phyloP scores from a whole-genome alignment of 345 rosid species.

The Geranium brycei region DNA sequence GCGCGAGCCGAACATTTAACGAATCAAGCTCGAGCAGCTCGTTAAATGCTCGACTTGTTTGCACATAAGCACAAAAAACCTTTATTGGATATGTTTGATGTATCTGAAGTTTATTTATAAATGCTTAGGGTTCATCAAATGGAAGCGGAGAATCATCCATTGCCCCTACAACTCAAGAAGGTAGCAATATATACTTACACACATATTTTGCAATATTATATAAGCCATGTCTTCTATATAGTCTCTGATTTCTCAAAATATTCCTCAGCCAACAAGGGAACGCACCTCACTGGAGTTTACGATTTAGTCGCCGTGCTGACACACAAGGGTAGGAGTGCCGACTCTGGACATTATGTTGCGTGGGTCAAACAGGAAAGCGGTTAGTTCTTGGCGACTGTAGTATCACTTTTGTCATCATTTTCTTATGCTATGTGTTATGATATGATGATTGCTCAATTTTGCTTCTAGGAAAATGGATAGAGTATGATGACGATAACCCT shows the following conservation, averaged over 20 bases:
- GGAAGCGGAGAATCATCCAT: conserved; percentile 50
- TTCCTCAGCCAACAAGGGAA: conserved; percentile 37
- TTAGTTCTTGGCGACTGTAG: conserved; percentile 16
- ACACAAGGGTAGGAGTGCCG: conserved; percentile 96
- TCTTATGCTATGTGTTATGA: background rate
- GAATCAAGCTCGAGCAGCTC: no score
- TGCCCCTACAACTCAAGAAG: conserved; percentile 28
- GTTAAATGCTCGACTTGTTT: background rate
- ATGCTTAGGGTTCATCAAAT: conserved; percentile 51
- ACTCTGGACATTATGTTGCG: conserved; percentile 90
- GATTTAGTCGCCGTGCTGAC: conserved; percentile 86
- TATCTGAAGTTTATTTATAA: background rate
- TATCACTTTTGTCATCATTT: background rate
- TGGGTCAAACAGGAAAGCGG: conserved; percentile 99
- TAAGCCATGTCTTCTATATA: background rate
- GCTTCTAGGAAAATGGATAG: conserved; percentile 76
- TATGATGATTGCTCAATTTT: conserved; percentile 1
- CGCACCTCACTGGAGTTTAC: conserved; percentile 68
- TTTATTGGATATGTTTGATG: background rate
- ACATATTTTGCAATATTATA: background rate
- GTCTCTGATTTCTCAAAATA: background rate
- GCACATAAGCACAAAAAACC: background rate
- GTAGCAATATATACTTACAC: conserved; percentile 19
- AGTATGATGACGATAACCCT: conserved; percentile 70
- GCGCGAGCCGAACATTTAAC: no score